Percentiles rank a stretch among this genome's conserved stretches.
phyloP scores from a whole-genome alignment of 1,284 basidiomycete species.

The Veloboletus limbatus region DNA sequence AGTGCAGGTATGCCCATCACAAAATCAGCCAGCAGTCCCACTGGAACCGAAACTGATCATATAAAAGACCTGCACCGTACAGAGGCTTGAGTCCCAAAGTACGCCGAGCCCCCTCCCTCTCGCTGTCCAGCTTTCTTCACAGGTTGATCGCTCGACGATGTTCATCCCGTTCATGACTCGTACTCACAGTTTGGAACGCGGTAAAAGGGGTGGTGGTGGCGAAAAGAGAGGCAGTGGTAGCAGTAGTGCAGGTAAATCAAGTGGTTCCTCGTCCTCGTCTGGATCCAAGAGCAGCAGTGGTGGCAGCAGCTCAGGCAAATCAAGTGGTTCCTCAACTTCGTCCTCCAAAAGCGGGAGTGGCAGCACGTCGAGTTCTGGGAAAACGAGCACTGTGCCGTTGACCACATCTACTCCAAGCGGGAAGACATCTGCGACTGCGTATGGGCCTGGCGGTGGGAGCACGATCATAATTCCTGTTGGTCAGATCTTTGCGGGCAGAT shows the following conservation, averaged over 20 bases:
- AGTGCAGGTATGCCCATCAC: no score
- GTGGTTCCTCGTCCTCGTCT: constrained; percentile 9
- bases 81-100: no score
- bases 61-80: no score
- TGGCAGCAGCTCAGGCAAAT: no score
- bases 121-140: no score
- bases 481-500: constrained; percentile 41
- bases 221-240: constrained; percentile 29
- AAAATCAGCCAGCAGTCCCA: no score
- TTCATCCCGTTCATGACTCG: no score
- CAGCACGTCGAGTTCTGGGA: constrained; percentile 17
- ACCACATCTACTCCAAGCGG: constrained; percentile 27
- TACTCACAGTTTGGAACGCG: no score
- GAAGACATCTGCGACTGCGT: constrained; percentile 31
- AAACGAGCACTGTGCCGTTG: constrained; percentile 27
- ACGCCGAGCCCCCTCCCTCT: no score
- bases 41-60: no score
- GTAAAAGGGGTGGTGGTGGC: no score
- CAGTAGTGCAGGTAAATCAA: constrained; percentile 16
- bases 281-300: constrained; percentile 18
- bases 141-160: no score
- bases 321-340: constrained; percentile 14
- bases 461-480: constrained; percentile 39
- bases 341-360: constrained; percentile 17
- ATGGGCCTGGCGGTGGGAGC: constrained; percentile 39